These are phyloP conservation scores for Pleodorina starrii DNA, from an alignment of 139 green algal species.

Conservation along the genomic window DNA sequence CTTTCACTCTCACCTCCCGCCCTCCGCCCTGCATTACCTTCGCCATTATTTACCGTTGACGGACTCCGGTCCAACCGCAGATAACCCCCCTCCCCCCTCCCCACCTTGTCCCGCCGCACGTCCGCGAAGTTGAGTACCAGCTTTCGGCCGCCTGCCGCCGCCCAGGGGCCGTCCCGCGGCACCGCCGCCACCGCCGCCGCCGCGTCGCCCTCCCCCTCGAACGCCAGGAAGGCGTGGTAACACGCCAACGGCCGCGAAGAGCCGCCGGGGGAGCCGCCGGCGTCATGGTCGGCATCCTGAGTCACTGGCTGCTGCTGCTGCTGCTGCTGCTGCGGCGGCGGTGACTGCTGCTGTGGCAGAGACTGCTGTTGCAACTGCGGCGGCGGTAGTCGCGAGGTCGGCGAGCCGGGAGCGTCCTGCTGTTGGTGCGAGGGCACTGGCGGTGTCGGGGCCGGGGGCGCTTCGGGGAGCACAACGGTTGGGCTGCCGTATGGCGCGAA, in stretches of 20 bases:
- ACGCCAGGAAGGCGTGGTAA: conserved; percentile 30
- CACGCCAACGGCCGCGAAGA: not conserved
- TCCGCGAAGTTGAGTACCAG: conserved; percentile 28
- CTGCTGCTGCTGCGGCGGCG: not conserved
- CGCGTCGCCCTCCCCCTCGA: conserved; percentile 14
- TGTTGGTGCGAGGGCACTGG: too few relatives aligned
- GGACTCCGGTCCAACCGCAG: too few relatives aligned
- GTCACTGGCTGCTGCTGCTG: not conserved
- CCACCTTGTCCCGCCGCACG: conserved; percentile 27
- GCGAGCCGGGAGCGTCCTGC: too few relatives aligned
- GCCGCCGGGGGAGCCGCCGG: not conserved
- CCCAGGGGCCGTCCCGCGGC: conserved; percentile 12
- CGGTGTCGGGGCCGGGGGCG: not conserved
- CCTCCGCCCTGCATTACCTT: not conserved
- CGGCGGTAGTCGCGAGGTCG: too few relatives aligned
- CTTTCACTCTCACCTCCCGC: not conserved
- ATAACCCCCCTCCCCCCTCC: not conserved
- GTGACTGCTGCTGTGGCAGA: not conserved
- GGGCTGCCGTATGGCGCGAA: conserved; percentile 31
- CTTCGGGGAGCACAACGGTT: not conserved
- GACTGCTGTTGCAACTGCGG: not conserved
- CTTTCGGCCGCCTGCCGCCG: conserved; percentile 12
- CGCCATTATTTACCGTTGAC: too few relatives aligned
- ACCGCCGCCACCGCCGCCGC: conserved; percentile 27
- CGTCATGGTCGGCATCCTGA: not conserved